phyloP scores from a whole-genome alignment of 2,329 filamentous ascomycete genomes.

The Biscogniauxia sp. region DNA sequence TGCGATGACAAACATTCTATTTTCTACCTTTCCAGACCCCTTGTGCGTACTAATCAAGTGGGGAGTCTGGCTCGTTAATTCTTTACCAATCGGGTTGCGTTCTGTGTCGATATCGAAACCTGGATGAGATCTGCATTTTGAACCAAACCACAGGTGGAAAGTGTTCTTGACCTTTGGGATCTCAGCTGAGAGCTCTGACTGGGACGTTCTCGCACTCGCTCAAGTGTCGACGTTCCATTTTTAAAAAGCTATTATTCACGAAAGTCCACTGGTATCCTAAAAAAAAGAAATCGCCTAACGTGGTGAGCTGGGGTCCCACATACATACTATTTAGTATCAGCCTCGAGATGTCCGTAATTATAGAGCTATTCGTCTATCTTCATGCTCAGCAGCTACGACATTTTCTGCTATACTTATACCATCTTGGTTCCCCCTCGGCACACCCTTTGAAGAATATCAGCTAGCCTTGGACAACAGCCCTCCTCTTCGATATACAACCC shows the following conservation, averaged over 20 bases:
- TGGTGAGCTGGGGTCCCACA: background rate
- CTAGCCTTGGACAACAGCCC: constrained; percentile 6
- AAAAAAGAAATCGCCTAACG: constrained; percentile 7
- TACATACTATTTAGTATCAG: constrained; percentile 8
- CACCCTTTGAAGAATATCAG: constrained; percentile 5
- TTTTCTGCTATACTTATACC: constrained; percentile 18
- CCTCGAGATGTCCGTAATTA: constrained; percentile 6
- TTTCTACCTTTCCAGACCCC: background rate
- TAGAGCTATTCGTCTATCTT: constrained; percentile 20
- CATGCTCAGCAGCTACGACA: constrained; percentile 4
- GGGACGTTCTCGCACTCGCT: background rate
- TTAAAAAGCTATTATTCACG: background rate
- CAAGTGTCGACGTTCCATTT: background rate
- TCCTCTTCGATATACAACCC: constrained; percentile 1
- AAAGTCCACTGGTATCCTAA: constrained; percentile 13
- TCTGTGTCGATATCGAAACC: background rate
- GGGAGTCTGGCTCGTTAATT: background rate
- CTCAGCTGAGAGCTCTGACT: background rate
- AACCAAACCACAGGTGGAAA: background rate
- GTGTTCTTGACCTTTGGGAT: background rate
- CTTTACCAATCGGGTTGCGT: constrained; percentile 14
- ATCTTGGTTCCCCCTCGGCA: constrained; percentile 7
- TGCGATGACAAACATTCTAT: background rate
- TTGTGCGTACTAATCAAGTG: background rate
- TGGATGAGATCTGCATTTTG: background rate